Evolutionary conservation across 2,329 filamentous ascomycete genomes (phyloP).

Genomic region (Phoma sp.): DNA sequence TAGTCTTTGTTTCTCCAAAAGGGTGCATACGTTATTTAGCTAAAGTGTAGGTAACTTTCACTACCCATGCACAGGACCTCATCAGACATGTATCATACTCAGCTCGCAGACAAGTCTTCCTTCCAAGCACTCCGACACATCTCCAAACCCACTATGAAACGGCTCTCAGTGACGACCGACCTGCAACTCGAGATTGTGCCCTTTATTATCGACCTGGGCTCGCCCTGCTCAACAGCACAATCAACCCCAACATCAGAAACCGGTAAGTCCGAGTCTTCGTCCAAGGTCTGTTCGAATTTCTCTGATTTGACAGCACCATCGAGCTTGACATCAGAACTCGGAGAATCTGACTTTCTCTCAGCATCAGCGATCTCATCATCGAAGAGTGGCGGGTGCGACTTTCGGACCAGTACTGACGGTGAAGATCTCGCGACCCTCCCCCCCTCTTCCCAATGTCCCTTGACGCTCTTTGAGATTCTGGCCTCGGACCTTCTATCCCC

Average conservation of each 20-base stretch:
- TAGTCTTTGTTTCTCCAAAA: neutral
- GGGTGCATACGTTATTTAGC: neutral
- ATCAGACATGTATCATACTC: neutral
- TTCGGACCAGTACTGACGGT: neutral
- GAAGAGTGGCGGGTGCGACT: neutral
- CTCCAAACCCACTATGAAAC: neutral
- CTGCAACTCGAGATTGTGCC: neutral
- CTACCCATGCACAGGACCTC: neutral
- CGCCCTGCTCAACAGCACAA: neutral
- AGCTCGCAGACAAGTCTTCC: neutral
- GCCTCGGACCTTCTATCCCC: neutral
- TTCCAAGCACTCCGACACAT: neutral
- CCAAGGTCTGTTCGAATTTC: no score
- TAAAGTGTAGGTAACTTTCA: neutral
- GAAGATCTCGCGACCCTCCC: neutral
- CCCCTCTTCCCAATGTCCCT: neutral
- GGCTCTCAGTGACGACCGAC: neutral
- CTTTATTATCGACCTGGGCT: neutral
- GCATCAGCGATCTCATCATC: neutral
- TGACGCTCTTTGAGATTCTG: neutral
- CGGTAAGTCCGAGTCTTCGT: neutral
- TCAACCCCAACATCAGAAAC: neutral
- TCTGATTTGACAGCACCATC: no score
- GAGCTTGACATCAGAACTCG: no score
- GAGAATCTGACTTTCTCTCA: no score